Evolutionary conservation across 1,139 yeast genomes (phyloP), one percentile per base, ranked within the genome.

Genomic region (Blastobotrys petasosporus): DNA sequence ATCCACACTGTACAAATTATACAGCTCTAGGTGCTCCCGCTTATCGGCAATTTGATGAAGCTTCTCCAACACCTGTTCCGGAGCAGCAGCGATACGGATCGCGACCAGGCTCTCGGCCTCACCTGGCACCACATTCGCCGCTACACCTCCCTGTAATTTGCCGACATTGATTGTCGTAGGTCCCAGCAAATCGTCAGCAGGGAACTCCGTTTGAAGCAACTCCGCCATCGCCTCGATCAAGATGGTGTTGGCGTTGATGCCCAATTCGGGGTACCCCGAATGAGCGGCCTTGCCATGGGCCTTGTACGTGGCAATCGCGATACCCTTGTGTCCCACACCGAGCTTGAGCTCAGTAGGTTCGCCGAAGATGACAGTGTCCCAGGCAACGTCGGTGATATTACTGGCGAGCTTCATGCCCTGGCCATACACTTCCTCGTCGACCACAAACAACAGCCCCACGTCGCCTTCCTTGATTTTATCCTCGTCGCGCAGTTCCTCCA

Each of bases 291-390:
- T 70, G 10, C 90, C 90, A 7, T 64, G 57, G 20, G 76, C 79
- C 29, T 61, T 54, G 34, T 80, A 55, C 12, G 30, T 68, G 59
- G 49, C 77, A 65, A 54, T 64, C 47, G 54, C 69, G 68, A 51
- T 68, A 60, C 57, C 90, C 82, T 82, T 82, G 57, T 82, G 90
- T 8, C 88, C 88, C 5, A 76, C 76, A 2, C 85, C 86, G 20
- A 82, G 68, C 56, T 79, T 80, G 59, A 75, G 67, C 54, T 81
- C 87, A 0, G 90, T 82, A 15, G 90, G 88, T 58, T 82, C 90
- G 11, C 88, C 88, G 62, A 82, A 82, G 39, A 82, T 73, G 20
- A 76, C 87, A 3, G 74, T 57, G 5, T 76, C 77, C 85, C 86
- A 82, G 6, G 63, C 58, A 10, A 73, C 74, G 28, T 70, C 71